A percentile compares a stretch with the other conserved stretches of the same genome.
These are phyloP conservation scores for Trichophyton rubrum DNA, from an alignment of 2,329 filamentous ascomycete species.

Conservation along the genomic window DNA sequence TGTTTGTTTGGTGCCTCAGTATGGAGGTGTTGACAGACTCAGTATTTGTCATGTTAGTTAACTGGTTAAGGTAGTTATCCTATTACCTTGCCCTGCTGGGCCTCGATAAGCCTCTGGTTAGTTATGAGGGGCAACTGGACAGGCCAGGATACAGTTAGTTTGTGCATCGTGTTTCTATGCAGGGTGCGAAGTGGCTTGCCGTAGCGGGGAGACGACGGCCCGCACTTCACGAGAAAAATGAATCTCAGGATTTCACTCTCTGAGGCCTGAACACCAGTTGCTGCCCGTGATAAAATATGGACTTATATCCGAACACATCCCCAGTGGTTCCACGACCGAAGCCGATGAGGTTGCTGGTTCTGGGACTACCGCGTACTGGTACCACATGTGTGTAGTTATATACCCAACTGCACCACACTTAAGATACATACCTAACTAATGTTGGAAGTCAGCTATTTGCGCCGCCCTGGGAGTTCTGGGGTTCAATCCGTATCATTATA, in stretches of 20 bases:
- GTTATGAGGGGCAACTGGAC: background rate
- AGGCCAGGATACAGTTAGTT: background rate
- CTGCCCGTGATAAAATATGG: background rate
- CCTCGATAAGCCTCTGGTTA: background rate
- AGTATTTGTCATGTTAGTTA: background rate
- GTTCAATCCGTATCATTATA: background rate
- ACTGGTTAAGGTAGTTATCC: too few relatives aligned
- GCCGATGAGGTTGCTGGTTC: slow-evolving; percentile 7
- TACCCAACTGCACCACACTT: background rate
- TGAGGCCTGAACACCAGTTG: background rate
- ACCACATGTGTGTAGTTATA: slow-evolving; percentile 7
- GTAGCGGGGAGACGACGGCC: background rate
- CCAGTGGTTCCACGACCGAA: background rate
- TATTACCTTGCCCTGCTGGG: too few relatives aligned
- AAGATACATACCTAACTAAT: background rate
- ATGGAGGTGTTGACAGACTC: background rate
- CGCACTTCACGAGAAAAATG: background rate
- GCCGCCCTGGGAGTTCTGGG: background rate
- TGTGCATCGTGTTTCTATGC: background rate
- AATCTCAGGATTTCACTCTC: background rate
- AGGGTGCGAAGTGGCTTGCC: background rate
- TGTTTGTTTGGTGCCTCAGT: background rate
- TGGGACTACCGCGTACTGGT: slow-evolving; percentile 8
- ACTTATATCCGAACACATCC: background rate
- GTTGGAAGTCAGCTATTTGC: background rate